Evolutionary conservation across 768 basidiomycete genomes (phyloP), one percentile per base, ranked within the genome.

Genomic region (Lactarius deliciosus): DNA sequence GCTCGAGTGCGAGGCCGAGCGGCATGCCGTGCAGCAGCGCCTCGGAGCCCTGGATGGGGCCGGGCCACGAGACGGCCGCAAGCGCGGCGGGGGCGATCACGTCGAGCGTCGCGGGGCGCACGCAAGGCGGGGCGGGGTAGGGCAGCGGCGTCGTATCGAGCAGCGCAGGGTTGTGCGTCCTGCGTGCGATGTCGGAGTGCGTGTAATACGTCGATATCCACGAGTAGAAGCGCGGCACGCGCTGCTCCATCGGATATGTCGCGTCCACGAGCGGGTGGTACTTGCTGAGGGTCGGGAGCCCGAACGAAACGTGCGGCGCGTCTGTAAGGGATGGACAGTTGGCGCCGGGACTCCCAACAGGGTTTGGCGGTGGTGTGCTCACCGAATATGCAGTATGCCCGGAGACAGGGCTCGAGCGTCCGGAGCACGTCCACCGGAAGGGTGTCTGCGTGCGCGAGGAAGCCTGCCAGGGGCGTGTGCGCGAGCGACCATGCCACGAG

Each of bases 121-220:
- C 36, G 11, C 38, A 62, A 5, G 60, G n/a, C 3, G 60, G 64
- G 0, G 68, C 50, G 5, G 68, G 68, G n/a, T 63, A 58, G 1
- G 54, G 43, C 34, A 60, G 54, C 25, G 69, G 68, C 7, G 61
- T 16, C 10, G 61, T 61, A 10, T 70, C 68, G 58, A 69, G 68
- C 10, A 60, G 61, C 7, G 57, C 32, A 0, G 68, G 61, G 28
- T 68, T 57, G 25, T 57, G 68, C 16, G 57, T 56, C 25, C 7
- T 47, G 7, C 62, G 63, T 8, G 64, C 64, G 41, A 36, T 25
- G 9, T 64, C 41, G 18, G 67, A 56, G 45, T 70, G 69, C 4
- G 67, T 58, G 64, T 70, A 70, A 45, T 70, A 70, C 13, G 68
- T 61, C 30, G 69, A 70, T 0, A 69, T 67, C 69, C 69, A 70